Base-by-base conservation (phyloP, 2,329 filamentous ascomycete species). In the Ascocoryne sarcoides region DNA sequence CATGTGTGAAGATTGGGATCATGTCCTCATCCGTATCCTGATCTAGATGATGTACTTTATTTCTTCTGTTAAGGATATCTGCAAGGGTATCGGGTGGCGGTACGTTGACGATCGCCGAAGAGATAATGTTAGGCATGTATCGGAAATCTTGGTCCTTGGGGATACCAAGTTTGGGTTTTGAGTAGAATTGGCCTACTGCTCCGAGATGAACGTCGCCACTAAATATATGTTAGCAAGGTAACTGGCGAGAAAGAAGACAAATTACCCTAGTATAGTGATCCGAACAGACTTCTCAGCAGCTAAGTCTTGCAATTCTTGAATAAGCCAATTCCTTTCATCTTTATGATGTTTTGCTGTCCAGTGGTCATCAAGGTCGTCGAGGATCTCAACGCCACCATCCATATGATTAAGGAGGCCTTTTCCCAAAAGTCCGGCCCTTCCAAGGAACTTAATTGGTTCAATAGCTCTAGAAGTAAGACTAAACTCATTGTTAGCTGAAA, bases 261-360 rank as follows among this genome's bases (percentile, higher is more conserved):
- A 61, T 38, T 56, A 79, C 75, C 76, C 86, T 37, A 98, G 72
- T 45, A 98, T 87, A 0, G 90, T 96, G 37, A 98, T 71, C 32
- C 92, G 82, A 37, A 95, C 76, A 10, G 87, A 95, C 60, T 94
- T 94, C 60, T 92, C 87, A 16, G 86, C 87, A 7, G 93, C 89
- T 44, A 98, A 71, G 55, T 95, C 87, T 62, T 98, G 93, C 18
- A 98, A 68, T 54, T 95, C 88, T 58, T 92, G 84, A 30, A 98
- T 77, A 47, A 96, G 71, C 62, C 85, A 82, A 47, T 81, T 85
- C 37, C 92, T 79, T 63, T 98, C 92, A 18, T 78, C 72, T 60
- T 96, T 98, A 66, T 96, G 89, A 57, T 88, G 85, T 59, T 87
- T 94, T 28, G 90, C 86, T 1, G 90, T 95, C 92, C 92, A 98